phyloP scores from a whole-genome alignment of 23 red algal genomes.

The Gracilaria domingensis region DNA sequence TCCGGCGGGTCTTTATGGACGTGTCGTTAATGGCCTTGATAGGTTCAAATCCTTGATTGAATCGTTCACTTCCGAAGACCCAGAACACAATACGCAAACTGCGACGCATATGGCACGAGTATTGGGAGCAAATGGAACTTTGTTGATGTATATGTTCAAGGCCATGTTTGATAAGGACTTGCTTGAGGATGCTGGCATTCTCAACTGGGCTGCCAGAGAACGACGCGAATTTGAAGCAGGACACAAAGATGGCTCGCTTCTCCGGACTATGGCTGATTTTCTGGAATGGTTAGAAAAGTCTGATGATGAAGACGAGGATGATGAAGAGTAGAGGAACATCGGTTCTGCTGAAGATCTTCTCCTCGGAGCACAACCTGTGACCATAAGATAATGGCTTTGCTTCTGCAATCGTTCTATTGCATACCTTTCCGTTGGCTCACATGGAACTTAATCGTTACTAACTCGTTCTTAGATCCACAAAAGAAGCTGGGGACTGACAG shows the following conservation, averaged over 20 bases:
- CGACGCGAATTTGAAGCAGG: constrained; percentile 17
- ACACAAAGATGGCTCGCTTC: constrained; percentile 10
- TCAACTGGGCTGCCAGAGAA: constrained; percentile 54
- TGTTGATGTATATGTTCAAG: constrained; percentile 67
- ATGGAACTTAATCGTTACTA: neutral
- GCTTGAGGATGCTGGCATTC: constrained; percentile 56
- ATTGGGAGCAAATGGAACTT: constrained; percentile 17
- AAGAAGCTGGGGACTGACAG: constrained; percentile 1
- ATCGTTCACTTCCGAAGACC: constrained; percentile 44
- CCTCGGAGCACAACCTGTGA: too few relatives aligned
- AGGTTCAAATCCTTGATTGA: constrained; percentile 17
- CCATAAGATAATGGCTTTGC: neutral
- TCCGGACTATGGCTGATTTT: constrained; percentile 39
- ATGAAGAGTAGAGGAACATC: constrained; percentile 3
- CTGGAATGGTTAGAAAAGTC: constrained; percentile 74
- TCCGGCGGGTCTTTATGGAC: constrained; percentile 33
- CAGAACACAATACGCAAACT: constrained; percentile 11
- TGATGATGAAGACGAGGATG: constrained; percentile 71
- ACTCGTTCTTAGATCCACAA: neutral
- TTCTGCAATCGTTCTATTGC: neutral
- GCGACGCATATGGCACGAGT: constrained; percentile 21
- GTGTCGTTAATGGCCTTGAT: constrained; percentile 25
- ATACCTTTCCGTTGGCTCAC: neutral
- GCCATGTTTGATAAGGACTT: constrained; percentile 69
- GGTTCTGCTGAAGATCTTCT: neutral